Conservation (phyloP, 768 basidiomycete species). For the Suillus plorans region DNA sequence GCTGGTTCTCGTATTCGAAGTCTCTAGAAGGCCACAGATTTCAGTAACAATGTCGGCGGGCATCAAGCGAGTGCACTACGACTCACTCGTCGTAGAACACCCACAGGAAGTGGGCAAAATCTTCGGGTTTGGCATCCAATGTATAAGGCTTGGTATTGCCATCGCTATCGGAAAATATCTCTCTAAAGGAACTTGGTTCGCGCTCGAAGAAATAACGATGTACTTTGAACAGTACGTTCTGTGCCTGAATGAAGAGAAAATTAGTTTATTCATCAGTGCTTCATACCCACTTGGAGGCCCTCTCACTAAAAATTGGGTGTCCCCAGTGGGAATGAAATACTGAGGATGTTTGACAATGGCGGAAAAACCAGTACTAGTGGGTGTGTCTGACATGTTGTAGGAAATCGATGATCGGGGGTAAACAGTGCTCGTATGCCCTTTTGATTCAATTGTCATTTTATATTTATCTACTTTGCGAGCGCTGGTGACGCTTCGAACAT, state of each 20-base stretch:
- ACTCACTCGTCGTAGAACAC: conserved; percentile 57
- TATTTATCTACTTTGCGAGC: neutral
- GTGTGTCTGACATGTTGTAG: neutral
- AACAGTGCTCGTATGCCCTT: neutral
- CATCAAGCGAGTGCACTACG: too few relatives aligned
- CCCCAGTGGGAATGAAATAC: conserved; percentile 56
- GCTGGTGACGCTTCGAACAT: conserved; percentile 1
- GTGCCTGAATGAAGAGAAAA: conserved; percentile 27
- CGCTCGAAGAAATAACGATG: conserved; percentile 39
- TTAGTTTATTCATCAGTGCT: neutral
- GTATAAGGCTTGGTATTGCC: conserved; percentile 11
- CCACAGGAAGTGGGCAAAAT: conserved; percentile 52
- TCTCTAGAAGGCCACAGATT: conserved; percentile 32
- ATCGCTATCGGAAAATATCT: conserved; percentile 19
- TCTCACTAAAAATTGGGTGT: conserved; percentile 53
- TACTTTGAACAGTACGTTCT: conserved; percentile 31
- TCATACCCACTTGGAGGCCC: neutral
- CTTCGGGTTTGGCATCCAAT: conserved; percentile 28
- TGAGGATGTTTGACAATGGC: conserved; percentile 26
- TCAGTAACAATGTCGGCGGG: neutral
- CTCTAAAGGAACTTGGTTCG: conserved; percentile 31
- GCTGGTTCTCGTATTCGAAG: conserved; percentile 55
- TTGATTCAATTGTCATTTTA: too few relatives aligned
- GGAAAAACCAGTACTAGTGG: conserved; percentile 9
- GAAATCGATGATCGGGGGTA: neutral